Evolutionary conservation across 495 filamentous ascomycete genomes (phyloP).

Genomic region (Hypoxylon fragiforme): DNA sequence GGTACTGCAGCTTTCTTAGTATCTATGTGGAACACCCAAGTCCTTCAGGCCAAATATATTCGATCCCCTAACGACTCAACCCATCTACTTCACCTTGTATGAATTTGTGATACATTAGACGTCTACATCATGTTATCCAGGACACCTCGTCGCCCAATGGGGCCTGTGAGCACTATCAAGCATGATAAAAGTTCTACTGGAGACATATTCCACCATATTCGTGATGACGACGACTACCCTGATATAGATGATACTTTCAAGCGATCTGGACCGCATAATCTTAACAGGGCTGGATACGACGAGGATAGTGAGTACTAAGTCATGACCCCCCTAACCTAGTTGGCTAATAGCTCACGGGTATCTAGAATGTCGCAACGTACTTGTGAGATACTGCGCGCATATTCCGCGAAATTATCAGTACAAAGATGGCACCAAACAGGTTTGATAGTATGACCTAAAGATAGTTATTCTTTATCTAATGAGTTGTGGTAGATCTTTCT

Average conservation of each 20-base stretch:
- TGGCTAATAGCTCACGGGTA: slow-evolving; percentile 1
- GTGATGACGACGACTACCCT: background rate
- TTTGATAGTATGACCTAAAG: background rate
- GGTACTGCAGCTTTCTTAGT: too few relatives aligned
- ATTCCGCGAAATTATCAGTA: slow-evolving; percentile 41
- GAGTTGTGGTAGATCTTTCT: slow-evolving; percentile 32
- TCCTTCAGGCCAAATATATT: too few relatives aligned
- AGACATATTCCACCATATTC: background rate
- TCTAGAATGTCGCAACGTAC: slow-evolving; percentile 40
- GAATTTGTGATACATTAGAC: too few relatives aligned
- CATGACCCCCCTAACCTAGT: background rate
- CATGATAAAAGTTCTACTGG: background rate
- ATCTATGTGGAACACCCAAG: too few relatives aligned
- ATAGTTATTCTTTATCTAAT: slow-evolving; percentile 1
- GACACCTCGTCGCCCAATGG: background rate
- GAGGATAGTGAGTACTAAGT: slow-evolving; percentile 33
- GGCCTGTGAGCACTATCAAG: background rate
- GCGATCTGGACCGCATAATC: slow-evolving; percentile 30
- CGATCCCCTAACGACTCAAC: too few relatives aligned
- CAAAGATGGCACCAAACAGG: slow-evolving; percentile 40
- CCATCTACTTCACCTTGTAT: too few relatives aligned
- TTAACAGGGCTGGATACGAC: slow-evolving; percentile 33
- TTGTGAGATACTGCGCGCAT: slow-evolving; percentile 40
- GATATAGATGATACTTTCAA: slow-evolving; percentile 14
- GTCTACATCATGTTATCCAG: slow-evolving; percentile 7